phyloP scores from a whole-genome alignment of 176 grass and related monocot genomes.

The barley (Hordeum vulgare) region MorexV3_pseudomolecules_assembly NC_058520.1:528075786-528076285 shows the following conservation, averaged over 20 bases:
- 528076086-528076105: constrained; percentile 57
- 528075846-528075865: neutral
- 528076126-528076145: constrained; percentile 61
- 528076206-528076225: constrained; percentile 67
- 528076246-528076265: constrained; percentile 75
- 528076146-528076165: constrained; percentile 63
- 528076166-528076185: constrained; percentile 83
- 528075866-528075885: neutral
- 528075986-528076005: neutral
- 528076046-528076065: constrained; percentile 13
- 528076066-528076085: constrained; percentile 53
- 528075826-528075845: neutral
- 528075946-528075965: neutral
- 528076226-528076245: constrained; percentile 55
- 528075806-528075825: neutral
- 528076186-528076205: constrained; percentile 89
- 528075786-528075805: neutral
- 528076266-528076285: constrained; percentile 48
- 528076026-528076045: neutral
- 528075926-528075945: neutral
- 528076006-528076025: neutral
- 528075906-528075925: neutral
- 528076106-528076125: constrained; percentile 87
- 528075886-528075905: neutral
- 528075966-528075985: neutral